Percentiles rank a stretch among this genome's conserved stretches.
Conservation (phyloP, 2,329 filamentous ascomycete genomes). For the Tolypocladium album region DNA sequence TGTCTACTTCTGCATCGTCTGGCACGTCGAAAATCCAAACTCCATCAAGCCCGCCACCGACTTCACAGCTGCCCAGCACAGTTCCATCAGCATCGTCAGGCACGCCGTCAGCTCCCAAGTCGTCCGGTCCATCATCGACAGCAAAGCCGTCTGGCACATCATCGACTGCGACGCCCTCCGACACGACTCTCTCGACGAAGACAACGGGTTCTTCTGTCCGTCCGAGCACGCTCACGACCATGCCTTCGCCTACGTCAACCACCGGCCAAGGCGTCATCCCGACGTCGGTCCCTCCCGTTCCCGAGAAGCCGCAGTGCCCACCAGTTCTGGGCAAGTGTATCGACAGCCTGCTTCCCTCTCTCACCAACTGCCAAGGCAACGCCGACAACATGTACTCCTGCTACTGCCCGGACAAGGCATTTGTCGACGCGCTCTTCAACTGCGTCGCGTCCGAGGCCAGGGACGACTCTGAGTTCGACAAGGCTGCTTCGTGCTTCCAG, state of each 20-base stretch:
- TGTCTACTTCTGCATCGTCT: too few species aligned
- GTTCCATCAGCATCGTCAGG: not conserved
- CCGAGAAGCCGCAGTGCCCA: not conserved
- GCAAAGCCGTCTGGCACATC: not conserved
- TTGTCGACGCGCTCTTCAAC: not conserved
- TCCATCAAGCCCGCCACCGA: too few species aligned
- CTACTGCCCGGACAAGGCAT: not conserved
- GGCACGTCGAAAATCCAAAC: too few species aligned
- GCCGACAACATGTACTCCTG: not conserved
- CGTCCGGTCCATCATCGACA: not conserved
- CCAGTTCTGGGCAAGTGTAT: not conserved
- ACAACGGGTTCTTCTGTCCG: not conserved
- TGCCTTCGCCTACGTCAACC: not conserved
- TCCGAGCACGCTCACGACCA: not conserved
- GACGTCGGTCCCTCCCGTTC: not conserved
- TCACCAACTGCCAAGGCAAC: not conserved
- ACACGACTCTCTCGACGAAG: not conserved
- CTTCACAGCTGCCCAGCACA: too few species aligned
- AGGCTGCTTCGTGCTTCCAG: not conserved
- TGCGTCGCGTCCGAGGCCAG: not conserved
- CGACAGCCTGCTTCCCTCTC: not conserved
- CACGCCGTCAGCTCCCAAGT: too few species aligned
- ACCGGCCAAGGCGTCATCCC: not conserved
- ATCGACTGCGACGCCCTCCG: not conserved
- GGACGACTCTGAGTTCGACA: not conserved